These are phyloP conservation scores for Beta macrorhiza DNA, from an alignment of 179 eudicot genomes.

Conservation along the genomic window DNA sequence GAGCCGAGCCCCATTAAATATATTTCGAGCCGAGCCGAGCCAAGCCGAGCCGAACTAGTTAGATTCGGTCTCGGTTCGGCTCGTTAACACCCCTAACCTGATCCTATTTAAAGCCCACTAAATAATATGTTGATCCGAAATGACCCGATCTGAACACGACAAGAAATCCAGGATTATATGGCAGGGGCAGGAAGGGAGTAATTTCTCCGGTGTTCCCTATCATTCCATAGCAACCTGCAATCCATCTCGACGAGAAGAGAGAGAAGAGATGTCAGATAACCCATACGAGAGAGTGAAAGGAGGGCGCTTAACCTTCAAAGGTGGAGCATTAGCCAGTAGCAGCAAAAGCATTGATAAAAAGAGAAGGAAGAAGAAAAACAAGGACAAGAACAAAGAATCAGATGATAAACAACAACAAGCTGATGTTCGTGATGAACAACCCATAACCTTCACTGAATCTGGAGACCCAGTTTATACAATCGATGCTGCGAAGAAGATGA, in stretches of 20 bases:
- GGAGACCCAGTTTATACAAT: conserved; percentile 60
- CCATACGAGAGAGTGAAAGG: conserved; percentile 65
- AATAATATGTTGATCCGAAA: no score
- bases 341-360: conserved; percentile 61
- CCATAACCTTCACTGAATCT: not conserved
- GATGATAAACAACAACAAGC: conserved; percentile 15
- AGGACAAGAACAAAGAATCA: conserved; percentile 19
- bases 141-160: no score
- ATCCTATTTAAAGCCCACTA: no score
- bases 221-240: no score
- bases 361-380: conserved; percentile 55
- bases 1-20: no score
- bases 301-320: conserved; percentile 81
- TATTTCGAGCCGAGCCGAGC: no score
- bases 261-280: conserved; percentile 50
- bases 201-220: no score
- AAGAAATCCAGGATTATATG: no score
- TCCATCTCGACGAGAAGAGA: not conserved
- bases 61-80: no score
- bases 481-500: conserved; percentile 80
- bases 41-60: no score
- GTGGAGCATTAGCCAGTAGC: conserved; percentile 62
- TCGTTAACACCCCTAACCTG: no score
- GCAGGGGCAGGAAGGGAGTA: no score
- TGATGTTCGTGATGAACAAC: conserved; percentile 17